These are phyloP conservation scores for Xylaria polymorpha DNA, from an alignment of 2,329 filamentous ascomycete genomes.

Conservation along the genomic window DNA sequence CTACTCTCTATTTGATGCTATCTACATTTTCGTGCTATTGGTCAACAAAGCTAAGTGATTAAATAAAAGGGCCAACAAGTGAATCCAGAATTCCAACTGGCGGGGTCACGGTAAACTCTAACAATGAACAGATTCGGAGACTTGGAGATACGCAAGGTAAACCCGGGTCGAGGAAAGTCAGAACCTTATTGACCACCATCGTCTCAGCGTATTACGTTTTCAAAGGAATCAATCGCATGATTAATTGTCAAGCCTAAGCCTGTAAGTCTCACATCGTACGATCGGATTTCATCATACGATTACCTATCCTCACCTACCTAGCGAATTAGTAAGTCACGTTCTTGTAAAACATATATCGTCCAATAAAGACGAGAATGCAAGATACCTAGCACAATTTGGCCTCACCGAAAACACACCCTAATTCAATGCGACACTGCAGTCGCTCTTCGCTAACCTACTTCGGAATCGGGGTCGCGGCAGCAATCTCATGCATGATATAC, in stretches of 20 bases:
- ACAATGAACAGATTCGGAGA: not conserved
- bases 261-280: constrained; percentile 27
- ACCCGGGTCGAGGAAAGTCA: constrained; percentile 14
- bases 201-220: constrained; percentile 9
- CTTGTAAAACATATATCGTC: not conserved
- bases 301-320: not conserved
- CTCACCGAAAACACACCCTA: not conserved
- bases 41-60: not conserved
- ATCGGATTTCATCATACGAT: constrained; percentile 37
- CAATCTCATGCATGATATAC: constrained; percentile 42
- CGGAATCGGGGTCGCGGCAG: constrained; percentile 40
- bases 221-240: constrained; percentile 23
- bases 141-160: not conserved
- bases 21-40: not conserved
- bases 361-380: constrained; percentile 9
- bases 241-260: not conserved
- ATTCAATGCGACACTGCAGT: constrained; percentile 27
- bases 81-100: not conserved
- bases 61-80: not conserved
- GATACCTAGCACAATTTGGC: not conserved
- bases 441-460: constrained; percentile 39
- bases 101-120: not conserved
- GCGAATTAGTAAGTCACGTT: constrained; percentile 8
- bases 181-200: constrained; percentile 7
- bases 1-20: not conserved